Conservation (phyloP, 306 rosid species). For the Rosa multiflora region DNA sequence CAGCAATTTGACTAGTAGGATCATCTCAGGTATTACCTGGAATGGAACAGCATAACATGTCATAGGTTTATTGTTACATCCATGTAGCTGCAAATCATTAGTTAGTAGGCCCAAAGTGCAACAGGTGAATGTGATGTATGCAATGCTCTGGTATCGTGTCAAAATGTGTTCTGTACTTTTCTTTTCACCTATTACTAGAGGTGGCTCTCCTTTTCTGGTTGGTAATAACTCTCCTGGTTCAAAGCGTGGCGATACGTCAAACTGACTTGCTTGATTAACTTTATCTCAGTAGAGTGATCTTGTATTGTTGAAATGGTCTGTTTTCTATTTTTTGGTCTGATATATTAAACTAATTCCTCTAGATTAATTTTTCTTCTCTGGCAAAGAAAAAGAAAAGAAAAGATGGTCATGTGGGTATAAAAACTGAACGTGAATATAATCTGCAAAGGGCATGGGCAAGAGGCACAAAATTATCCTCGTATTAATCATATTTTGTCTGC, state of each 20-base stretch:
- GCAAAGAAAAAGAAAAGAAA: background rate
- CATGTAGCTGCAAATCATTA: background rate
- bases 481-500: background rate
- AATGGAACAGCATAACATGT: slow-evolving; percentile 20
- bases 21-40: slow-evolving; percentile 7
- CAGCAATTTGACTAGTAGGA: slow-evolving; percentile 75
- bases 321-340: background rate
- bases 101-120: background rate
- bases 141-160: background rate
- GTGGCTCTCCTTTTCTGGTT: background rate
- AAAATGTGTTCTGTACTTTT: background rate
- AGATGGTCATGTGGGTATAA: background rate
- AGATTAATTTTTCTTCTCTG: too few relatives aligned
- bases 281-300: background rate
- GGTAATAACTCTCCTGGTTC: background rate
- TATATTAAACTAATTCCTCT: background rate
- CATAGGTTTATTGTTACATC: slow-evolving; percentile 15
- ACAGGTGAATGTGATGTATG: background rate
- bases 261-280: background rate
- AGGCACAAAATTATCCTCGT: background rate
- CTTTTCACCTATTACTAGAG: background rate
- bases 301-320: background rate
- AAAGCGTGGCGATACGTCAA: background rate
- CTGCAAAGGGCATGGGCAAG: background rate
- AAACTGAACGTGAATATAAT: background rate